Evolutionary conservation across 73 alveolate genomes (phyloP).

Genomic region (Paramecium pentaurelia): DNA sequence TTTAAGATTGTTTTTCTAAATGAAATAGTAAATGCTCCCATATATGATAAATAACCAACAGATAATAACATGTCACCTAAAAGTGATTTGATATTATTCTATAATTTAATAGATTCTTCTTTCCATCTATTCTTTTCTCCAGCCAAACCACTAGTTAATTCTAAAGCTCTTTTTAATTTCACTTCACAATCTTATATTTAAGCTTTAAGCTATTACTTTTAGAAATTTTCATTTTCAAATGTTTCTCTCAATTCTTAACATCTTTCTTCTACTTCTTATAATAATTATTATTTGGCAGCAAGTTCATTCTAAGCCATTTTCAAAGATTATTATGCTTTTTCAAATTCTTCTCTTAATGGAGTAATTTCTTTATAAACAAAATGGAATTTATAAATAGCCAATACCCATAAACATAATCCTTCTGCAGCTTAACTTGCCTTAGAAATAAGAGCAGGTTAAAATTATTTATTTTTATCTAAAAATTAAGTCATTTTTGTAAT

Average conservation of each 20-base stretch:
- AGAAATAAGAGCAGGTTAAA: conserved; percentile 74
- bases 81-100: conserved; percentile 80
- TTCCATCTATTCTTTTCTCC: conserved; percentile 92
- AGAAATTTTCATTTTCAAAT: conserved; percentile 81
- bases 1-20: conserved; percentile 78
- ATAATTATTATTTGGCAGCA: conserved; percentile 82
- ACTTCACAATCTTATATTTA: conserved; percentile 80
- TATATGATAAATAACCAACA: conserved; percentile 87
- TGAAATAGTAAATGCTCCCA: conserved; percentile 91
- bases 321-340: conserved; percentile 78
- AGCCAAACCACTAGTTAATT: conserved; percentile 81
- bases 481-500: conserved; percentile 70
- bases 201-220: conserved; percentile 79
- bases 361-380: conserved; percentile 85
- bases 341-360: conserved; percentile 94
- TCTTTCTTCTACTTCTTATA: conserved; percentile 82
- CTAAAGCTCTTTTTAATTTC: conserved; percentile 87
- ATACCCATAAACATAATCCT: conserved; percentile 85
- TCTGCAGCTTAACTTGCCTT: conserved; percentile 87
- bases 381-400: conserved; percentile 78
- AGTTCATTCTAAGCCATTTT: conserved; percentile 76
- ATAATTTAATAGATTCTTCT: conserved; percentile 75
- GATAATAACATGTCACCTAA: conserved; percentile 92
- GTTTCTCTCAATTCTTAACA: conserved; percentile 85
- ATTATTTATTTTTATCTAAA: conserved; percentile 66